phyloP scores from a whole-genome alignment of 2,329 filamentous ascomycete species.

The Ophiostoma fasciatum region DNA sequence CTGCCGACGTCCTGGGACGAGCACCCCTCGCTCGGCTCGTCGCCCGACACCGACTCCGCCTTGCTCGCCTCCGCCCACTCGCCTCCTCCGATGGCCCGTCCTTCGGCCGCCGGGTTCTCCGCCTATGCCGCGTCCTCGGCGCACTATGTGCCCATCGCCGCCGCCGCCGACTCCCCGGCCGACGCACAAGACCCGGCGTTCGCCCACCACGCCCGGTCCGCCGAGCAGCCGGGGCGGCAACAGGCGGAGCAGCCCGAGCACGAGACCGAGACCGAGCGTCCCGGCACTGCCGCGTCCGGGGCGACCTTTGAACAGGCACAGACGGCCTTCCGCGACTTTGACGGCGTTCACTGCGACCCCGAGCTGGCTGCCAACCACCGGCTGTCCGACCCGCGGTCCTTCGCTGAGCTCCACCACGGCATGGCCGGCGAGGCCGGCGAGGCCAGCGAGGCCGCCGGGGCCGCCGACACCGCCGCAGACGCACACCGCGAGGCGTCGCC shows the following conservation, averaged over 20 bases:
- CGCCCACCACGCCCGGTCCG: background rate
- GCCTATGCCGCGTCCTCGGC: no score
- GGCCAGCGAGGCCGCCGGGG: no score
- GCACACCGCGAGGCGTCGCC: no score
- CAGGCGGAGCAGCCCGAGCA: background rate
- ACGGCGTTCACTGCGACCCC: conserved; percentile 60
- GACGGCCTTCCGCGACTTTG: conserved; percentile 63
- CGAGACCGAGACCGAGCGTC: conserved; percentile 16
- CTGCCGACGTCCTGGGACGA: conserved; percentile 5
- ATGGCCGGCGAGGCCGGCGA: no score
- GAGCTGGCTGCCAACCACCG: conserved; percentile 24
- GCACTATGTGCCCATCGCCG: background rate
- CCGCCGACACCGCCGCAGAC: no score
- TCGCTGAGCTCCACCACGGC: background rate
- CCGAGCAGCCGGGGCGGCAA: no score
- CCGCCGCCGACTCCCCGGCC: no score
- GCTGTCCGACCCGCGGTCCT: conserved; percentile 3
- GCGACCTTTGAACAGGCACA: conserved; percentile 52
- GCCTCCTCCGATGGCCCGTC: conserved; percentile 1
- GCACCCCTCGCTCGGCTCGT: conserved; percentile 10
- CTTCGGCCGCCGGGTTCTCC: background rate
- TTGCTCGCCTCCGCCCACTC: conserved; percentile 2
- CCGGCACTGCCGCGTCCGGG: conserved; percentile 36
- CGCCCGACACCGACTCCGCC: conserved; percentile 2
- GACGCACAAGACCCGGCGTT: background rate